Base-by-base conservation (phyloP, 2,329 filamentous ascomycete species). In the Sporothrix inflata region DNA sequence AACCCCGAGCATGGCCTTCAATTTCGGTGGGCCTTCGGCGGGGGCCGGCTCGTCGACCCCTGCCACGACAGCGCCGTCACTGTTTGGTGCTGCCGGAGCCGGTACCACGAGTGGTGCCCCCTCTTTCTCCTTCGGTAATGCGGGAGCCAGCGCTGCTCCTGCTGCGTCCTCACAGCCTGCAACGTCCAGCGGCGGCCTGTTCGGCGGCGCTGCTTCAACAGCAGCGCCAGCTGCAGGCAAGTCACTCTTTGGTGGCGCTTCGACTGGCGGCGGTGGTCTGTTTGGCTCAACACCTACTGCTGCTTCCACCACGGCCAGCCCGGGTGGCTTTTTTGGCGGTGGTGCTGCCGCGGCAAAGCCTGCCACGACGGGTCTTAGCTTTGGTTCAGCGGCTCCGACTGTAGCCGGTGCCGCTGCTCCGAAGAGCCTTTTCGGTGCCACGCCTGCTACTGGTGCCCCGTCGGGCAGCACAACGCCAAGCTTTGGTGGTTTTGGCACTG, bases 61-160 rank as follows among this genome's bases (percentile, higher is more conserved):
- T 74, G 70, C 80, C n/a, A 80, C 82, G 16, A 79, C 80, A 53
- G 79, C 83, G 11, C 78, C 83, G 24, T 81, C 84, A 66, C 47
- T 72, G 14, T 74, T 74, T 65, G 72, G 73, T 11, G 70, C 47
- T 12, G 63, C 55, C 38, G 63, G 69, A 7, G 49, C 67, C 4
- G 40, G 63, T 14, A 49, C 63, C 40, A 66, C 68, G 9, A 47
- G 21, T 21, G 34, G 60, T 1, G 47, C 55, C n/a, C 55, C 70
- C 1, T 70, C 72, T 0, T 73, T 73, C 24, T 73, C 76, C 81
- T 70, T 87, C 76, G 83, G 83, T 42, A 69, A 51, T 27, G 30
- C 73, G 1, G 49, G 61, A 21, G n/a, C 68, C 47, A 76, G 75
- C 24, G 74, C 78, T 34, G 65, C 75, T 40, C 60, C 60, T 21